Base-by-base conservation (phyloP, 306 rosid genomes). In the Urtica urens region DNA sequence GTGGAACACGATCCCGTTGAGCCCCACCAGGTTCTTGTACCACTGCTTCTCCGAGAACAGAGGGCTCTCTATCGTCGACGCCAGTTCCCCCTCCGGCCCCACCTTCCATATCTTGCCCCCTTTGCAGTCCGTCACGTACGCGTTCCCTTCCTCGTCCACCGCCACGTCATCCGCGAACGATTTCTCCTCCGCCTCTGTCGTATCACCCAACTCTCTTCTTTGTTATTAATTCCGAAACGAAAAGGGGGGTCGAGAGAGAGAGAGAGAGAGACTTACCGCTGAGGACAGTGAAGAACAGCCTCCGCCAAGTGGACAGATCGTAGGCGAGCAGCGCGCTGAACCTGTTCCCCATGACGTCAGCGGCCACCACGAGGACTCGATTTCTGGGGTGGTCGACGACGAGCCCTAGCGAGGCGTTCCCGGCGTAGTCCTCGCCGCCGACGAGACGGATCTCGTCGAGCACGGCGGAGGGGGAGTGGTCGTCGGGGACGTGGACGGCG, bases 1-100 rank as follows among this genome's bases (percentile, higher is more conserved):
- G 72, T 90, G 99, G 71, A 81, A 79, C 20, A 90, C 85, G 23
- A 81, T 90, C 21, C 95, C 99, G 27, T 90, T 85, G 1, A 90
- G 86, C 1, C 82, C 95, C 53, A 79, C 46, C 49, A 75, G 52
- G 78, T 53, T 69, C 52, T 67, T 90, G 79, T 90, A 72, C 99
- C 99, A 81, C 61, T 81, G 79, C 34, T 81, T 81, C 35, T 78
- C 46, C 24, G 51, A 46, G 60, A 90, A 81, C 16, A 85, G 58
- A 23, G 95, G 92, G 55, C 37, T 75, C 60, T 56, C 73, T n/a
- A 85, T 79, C 38, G 51, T 60, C 3, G 87, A 77, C 27, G 77
- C 4, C 24, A 79, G 59, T 26, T 77, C 57, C 11, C 95, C 95
- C 33, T 77, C 78, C 2, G 34, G 81, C 42, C 92, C 94, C 47